A percentile compares a stretch with the other conserved stretches of the same genome.
phyloP scores from a whole-genome alignment of 441 rosid genomes.

The Jatropha podagrica region DNA sequence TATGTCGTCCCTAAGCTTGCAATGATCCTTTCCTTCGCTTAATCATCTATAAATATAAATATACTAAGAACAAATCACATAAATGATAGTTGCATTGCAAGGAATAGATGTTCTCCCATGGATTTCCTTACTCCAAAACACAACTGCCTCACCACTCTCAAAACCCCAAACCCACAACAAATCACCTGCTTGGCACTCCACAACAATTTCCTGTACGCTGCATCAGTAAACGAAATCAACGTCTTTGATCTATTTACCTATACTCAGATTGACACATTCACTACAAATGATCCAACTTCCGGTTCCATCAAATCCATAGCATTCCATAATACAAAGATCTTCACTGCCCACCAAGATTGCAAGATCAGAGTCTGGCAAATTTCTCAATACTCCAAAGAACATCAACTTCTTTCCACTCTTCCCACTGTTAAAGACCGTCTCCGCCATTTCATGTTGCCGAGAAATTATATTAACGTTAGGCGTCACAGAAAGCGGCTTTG shows the following conservation, averaged over 20 bases:
- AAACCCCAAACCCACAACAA: constrained; percentile 15
- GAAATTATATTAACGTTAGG: constrained; percentile 39
- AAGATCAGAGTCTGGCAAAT: constrained; percentile 47
- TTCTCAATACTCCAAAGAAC: constrained; percentile 18
- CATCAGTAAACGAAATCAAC: constrained; percentile 31
- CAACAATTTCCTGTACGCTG: constrained; percentile 38
- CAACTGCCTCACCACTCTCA: constrained; percentile 30
- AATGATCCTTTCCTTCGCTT: neutral
- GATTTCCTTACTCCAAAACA: neutral
- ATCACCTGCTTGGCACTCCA: constrained; percentile 43
- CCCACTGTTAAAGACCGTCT: constrained; percentile 45
- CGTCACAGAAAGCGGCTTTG: constrained; percentile 51
- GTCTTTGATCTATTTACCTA: constrained; percentile 35
- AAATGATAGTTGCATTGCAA: too few species aligned
- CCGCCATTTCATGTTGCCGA: constrained; percentile 33
- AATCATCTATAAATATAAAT: too few species aligned
- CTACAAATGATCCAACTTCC: constrained; percentile 22
- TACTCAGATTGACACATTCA: constrained; percentile 28
- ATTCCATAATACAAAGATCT: constrained; percentile 29
- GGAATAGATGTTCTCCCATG: neutral
- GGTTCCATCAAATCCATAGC: constrained; percentile 47
- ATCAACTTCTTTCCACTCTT: constrained; percentile 38
- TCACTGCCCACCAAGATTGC: constrained; percentile 57
- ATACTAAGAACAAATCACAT: too few species aligned
- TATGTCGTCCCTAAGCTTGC: too few species aligned